Conservation (phyloP, 2,329 filamentous ascomycete genomes). For the Seiridium unicorne region DNA sequence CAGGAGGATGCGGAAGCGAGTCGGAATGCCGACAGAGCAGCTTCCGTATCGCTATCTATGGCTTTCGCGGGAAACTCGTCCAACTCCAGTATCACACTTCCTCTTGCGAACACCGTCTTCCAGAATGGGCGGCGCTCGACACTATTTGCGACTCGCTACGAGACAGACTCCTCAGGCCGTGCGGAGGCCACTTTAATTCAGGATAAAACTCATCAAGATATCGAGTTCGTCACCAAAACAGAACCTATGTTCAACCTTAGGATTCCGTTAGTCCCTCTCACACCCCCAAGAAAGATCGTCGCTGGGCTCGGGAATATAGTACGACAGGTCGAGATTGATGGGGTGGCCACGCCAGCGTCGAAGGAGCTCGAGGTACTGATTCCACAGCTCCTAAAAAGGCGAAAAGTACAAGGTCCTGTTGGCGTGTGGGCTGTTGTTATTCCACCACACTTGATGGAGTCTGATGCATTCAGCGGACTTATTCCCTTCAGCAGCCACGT, state of each 20-base stretch:
- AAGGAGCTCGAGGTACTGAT: conserved; percentile 68
- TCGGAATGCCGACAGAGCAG: conserved; percentile 25
- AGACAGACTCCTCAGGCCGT: conserved; percentile 17
- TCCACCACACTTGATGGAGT: conserved; percentile 35
- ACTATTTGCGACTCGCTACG: conserved; percentile 46
- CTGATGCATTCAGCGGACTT: conserved; percentile 16
- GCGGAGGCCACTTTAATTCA: conserved; percentile 19
- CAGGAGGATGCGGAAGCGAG: conserved; percentile 14
- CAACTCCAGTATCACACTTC: conserved; percentile 46
- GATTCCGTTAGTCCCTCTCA: conserved; percentile 60
- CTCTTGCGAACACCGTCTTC: conserved; percentile 77
- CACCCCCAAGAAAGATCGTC: conserved; percentile 58
- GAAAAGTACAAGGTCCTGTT: conserved; percentile 38
- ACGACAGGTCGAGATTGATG: conserved; percentile 54
- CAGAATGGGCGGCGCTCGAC: conserved; percentile 65
- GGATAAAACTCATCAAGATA: conserved; percentile 39
- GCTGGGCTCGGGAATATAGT: conserved; percentile 78
- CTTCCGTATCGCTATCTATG: neutral
- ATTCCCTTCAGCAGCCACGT: conserved; percentile 19
- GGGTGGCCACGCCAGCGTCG: conserved; percentile 58
- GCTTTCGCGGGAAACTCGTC: neutral
- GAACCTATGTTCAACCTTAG: neutral
- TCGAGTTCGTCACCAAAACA: conserved; percentile 6
- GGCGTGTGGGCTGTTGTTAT: conserved; percentile 73
- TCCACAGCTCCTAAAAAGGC: conserved; percentile 51